A percentile compares a stretch with the other conserved stretches of the same genome.
These are phyloP conservation scores for Paragyromitra xinjiangensis DNA, from an alignment of 495 filamentous ascomycete species.

Conservation along the genomic window DNA sequence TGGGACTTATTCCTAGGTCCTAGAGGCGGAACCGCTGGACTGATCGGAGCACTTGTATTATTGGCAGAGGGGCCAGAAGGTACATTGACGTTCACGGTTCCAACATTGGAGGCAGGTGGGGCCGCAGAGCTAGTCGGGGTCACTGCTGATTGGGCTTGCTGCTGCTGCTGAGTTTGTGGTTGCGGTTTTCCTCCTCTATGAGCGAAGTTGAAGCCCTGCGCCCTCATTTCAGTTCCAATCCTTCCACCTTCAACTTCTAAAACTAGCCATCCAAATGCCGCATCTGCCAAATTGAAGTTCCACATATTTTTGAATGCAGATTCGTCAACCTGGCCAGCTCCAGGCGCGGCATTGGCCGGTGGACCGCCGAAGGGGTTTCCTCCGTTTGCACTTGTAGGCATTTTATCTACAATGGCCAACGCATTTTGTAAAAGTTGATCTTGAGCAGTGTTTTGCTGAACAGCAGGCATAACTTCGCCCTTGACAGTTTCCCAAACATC, in stretches of 20 bases:
- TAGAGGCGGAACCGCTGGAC: constrained; percentile 56
- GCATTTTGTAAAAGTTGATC: constrained; percentile 90
- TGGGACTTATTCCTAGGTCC: constrained; percentile 59
- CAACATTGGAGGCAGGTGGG: constrained; percentile 59
- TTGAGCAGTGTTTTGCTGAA: constrained; percentile 90
- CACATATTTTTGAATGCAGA: constrained; percentile 99
- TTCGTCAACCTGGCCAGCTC: constrained; percentile 90
- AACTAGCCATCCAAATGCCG: constrained; percentile 94
- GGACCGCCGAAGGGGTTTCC: constrained; percentile 96
- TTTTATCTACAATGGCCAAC: constrained; percentile 88
- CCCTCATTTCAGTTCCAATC: constrained; percentile 97
- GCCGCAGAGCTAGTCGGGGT: constrained; percentile 59
- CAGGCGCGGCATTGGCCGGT: constrained; percentile 68
- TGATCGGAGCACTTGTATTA: constrained; percentile 48
- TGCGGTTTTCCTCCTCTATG: constrained; percentile 75
- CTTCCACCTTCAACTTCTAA: constrained; percentile 91
- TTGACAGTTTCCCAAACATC: constrained; percentile 99
- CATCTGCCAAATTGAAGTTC: constrained; percentile 99
- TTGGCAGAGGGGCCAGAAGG: constrained; percentile 48
- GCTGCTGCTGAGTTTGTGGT: constrained; percentile 45
- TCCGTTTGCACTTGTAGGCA: constrained; percentile 92
- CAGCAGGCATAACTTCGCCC: constrained; percentile 89
- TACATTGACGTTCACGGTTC: constrained; percentile 53
- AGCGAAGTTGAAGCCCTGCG: constrained; percentile 99
- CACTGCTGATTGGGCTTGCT: constrained; percentile 58